Base-by-base conservation (phyloP, 2,329 filamentous ascomycete genomes). In the Talaromyces marneffei region DNA sequence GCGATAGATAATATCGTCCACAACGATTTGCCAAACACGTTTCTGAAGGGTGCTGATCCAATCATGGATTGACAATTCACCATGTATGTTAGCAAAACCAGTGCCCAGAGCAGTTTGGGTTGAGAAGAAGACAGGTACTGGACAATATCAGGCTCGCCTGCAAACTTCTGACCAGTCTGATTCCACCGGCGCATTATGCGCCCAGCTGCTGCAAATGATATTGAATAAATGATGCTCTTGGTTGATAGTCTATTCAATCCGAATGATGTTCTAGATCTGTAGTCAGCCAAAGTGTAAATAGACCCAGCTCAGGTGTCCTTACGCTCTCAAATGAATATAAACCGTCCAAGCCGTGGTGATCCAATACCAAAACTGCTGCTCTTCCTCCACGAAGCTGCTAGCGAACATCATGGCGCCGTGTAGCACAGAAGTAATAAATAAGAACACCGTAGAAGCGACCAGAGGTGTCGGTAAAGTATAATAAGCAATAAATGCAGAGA, bases 291-390 rank as follows among this genome's bases (percentile, higher is more conserved):
- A 25, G 42, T 12, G 2, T 23, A 33, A 18, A 2, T n/a, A 3
- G 1, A 23, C 29, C 2, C 3, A 33, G n/a, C 10, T 35, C n/a
- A 10, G 9, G 20, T 42, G 44, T 44, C 39, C 63, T 61, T 64
- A 70, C 63, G 69, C 71, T 65, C 65, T 75, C 40, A 79, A 65
- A 66, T 80, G 78, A 12, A 86, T 72, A 62, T 79, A 78, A 60
- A 79, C 72, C 48, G 81, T 75, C 75, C 77, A 80, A 31, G 72
- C 76, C 18, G 73, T 73, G 0, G 88, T 84, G 1, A 85, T 77
- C 92, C 93, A 97, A 76, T 99, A 97, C 94, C 94, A 99, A 72
- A 96, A 97, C 67, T 97, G 91, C 55, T 99, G 94, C 74, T 99
- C 94, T 76, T 99, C 94, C 75, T 99, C 94, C 2, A 99, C 91